Base-by-base conservation (phyloP, 2,329 filamentous ascomycete species). In the Penicillium sp. region DNA sequence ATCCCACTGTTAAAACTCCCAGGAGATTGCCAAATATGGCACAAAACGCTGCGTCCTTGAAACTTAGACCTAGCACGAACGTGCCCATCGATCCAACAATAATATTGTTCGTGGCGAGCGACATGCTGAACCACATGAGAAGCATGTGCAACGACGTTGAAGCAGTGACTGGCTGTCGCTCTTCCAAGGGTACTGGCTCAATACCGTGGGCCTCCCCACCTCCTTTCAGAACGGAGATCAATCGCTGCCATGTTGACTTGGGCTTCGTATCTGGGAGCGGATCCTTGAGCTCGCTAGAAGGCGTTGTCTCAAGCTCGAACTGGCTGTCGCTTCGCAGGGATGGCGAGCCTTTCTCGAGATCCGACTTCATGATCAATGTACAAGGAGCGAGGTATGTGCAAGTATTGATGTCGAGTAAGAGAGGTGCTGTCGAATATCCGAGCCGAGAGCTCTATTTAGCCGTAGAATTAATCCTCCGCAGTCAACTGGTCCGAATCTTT, bases 21-120 rank as follows among this genome's bases (percentile, higher is more conserved):
- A 71, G 42, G 8, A 74, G 45, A 8, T 64, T 68, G 1, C 72
- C 74, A 48, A 75, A 69, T 8, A 74, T 53, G 3, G 67, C 71
- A 51, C 71, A 73, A 4, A 72, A 52, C 15, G 70, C 70, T 8
- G 69, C 68, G 59, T 77, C 75, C 5, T 60, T 61, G 59, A 74
- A 76, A 23, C 73, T 70, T 12, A 78, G 60, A 1, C 62, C 58
- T 49, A 73, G 67, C 1, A 72, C 66, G 8, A 75, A 50, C 5
- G 74, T 74, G 6, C 75, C 74, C 18, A 75, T 62, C n/a, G 76
- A 67, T 8, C 74, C 75, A 7, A 73, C 65, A 18, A 71, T 64
- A 24, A 76, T 68, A 46, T 76, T 77, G 53, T 73, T 76, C 1
- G 69, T 65, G 1, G 69, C 67, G 56, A 75, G 64, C 16, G 70